These are phyloP conservation scores for Boletus rex-veris DNA, from an alignment of 768 basidiomycete species.

Conservation along the genomic window DNA sequence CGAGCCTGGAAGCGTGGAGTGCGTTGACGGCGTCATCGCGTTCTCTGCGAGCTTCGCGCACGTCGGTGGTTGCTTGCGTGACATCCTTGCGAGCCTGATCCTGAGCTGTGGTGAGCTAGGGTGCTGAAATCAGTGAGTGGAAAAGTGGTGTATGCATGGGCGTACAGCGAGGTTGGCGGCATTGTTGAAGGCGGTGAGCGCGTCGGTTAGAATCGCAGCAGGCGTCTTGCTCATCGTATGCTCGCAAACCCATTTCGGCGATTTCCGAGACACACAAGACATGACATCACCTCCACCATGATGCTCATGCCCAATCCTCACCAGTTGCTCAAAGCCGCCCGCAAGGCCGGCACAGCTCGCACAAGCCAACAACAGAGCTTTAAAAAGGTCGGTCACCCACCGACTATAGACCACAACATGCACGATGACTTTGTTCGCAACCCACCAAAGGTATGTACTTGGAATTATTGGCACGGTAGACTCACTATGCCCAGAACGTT, in stretches of 20 bases:
- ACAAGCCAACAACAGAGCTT: conserved; percentile 18
- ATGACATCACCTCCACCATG: conserved; percentile 6
- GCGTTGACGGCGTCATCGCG: conserved; percentile 48
- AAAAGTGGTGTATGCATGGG: background rate
- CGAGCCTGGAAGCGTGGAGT: conserved; percentile 42
- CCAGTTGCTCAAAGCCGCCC: conserved; percentile 3
- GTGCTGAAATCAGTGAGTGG: background rate
- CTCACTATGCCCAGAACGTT: conserved; percentile 13
- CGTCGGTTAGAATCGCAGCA: conserved; percentile 39
- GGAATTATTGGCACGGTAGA: background rate
- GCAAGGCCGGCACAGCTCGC: background rate
- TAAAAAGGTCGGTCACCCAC: conserved; percentile 30
- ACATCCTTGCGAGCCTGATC: conserved; percentile 54
- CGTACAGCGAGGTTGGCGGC: conserved; percentile 41
- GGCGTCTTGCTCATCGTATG: conserved; percentile 34
- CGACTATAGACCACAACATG: conserved; percentile 30
- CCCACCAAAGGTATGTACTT: conserved; percentile 25
- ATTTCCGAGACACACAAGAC: conserved; percentile 14
- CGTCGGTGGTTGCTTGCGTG: conserved; percentile 44
- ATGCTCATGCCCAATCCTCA: background rate
- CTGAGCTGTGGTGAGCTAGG: conserved; percentile 54
- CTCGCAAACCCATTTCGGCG: conserved; percentile 19
- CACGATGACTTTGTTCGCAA: conserved; percentile 33
- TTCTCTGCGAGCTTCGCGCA: conserved; percentile 46
- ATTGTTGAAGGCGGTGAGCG: conserved; percentile 39